These are phyloP conservation scores for Fusarium sp. DNA, from an alignment of 2,329 filamentous ascomycete genomes.

Conservation along the genomic window DNA sequence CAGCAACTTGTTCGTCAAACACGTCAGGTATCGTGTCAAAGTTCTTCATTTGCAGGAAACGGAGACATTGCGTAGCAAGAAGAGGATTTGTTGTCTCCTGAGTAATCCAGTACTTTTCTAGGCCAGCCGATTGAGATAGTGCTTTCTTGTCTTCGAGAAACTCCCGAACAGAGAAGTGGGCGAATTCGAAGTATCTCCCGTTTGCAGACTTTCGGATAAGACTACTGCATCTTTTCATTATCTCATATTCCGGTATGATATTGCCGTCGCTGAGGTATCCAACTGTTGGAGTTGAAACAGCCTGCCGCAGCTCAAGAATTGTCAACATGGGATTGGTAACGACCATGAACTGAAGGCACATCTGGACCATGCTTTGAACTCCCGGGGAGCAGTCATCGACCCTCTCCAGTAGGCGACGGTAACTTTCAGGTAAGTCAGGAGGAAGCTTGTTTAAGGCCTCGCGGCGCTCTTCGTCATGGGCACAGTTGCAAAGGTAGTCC, in stretches of 20 bases:
- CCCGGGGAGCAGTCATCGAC: background rate
- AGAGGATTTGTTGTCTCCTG: accelerated
- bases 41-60: constrained; percentile 18
- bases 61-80: constrained; percentile 2
- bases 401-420: constrained; percentile 14
- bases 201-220: constrained; percentile 2
- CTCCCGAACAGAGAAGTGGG: constrained; percentile 31
- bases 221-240: constrained; percentile 10
- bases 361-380: background rate
- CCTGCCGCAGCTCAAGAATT: background rate
- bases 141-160: constrained; percentile 2
- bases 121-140: accelerated
- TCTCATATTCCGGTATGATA: constrained; percentile 4
- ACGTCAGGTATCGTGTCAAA: background rate
- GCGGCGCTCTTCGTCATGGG: constrained; percentile 1
- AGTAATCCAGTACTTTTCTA: background rate
- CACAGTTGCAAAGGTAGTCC: constrained; percentile 27
- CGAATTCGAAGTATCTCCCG: constrained; percentile 2
- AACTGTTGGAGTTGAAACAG: background rate
- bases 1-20: background rate
- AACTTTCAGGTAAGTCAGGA: background rate
- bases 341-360: constrained; percentile 15
- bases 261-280: background rate
- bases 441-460: constrained; percentile 22
- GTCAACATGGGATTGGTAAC: accelerated